Evolutionary conservation across 331 rosid species (phyloP).

Genomic region (Rosa hybrid): DNA sequence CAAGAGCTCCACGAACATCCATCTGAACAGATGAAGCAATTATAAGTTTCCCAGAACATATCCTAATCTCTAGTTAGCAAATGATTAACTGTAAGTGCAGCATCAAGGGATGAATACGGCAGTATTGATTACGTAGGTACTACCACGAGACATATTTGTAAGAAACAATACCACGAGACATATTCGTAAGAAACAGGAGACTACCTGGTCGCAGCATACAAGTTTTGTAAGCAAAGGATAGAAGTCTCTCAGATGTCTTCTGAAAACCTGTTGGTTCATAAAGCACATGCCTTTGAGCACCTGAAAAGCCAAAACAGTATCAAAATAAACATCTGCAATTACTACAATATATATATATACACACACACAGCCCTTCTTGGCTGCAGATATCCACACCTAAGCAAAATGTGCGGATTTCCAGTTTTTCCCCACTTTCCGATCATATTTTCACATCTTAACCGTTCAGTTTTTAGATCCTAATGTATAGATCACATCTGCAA

Average conservation of each 20-base stretch:
- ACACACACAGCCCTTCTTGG: too few relatives aligned
- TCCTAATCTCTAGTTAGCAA: neutral
- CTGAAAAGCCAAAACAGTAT: slow-evolving; percentile 42
- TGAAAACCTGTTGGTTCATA: slow-evolving; percentile 86
- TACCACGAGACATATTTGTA: neutral
- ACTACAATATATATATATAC: neutral
- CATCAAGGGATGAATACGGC: too few relatives aligned
- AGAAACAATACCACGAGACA: neutral
- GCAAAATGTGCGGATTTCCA: too few relatives aligned
- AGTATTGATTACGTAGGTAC: neutral
- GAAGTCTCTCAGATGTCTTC: slow-evolving; percentile 86
- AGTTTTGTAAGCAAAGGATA: slow-evolving; percentile 95
- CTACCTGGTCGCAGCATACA: slow-evolving; percentile 98
- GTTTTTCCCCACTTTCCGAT: too few relatives aligned
- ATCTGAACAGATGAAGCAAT: slow-evolving; percentile 59
- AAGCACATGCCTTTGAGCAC: slow-evolving; percentile 88
- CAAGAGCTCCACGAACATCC: slow-evolving; percentile 96
- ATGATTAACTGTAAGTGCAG: neutral
- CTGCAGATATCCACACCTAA: too few relatives aligned
- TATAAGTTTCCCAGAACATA: slow-evolving; percentile 28
- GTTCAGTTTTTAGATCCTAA: too few relatives aligned
- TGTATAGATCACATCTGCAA: too few relatives aligned
- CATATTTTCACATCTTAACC: too few relatives aligned
- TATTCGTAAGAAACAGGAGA: slow-evolving; percentile 19
- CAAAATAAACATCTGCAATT: neutral